phyloP scores from a whole-genome alignment of 805 yeast genomes.

The Saturnispora gosingensis region DNA sequence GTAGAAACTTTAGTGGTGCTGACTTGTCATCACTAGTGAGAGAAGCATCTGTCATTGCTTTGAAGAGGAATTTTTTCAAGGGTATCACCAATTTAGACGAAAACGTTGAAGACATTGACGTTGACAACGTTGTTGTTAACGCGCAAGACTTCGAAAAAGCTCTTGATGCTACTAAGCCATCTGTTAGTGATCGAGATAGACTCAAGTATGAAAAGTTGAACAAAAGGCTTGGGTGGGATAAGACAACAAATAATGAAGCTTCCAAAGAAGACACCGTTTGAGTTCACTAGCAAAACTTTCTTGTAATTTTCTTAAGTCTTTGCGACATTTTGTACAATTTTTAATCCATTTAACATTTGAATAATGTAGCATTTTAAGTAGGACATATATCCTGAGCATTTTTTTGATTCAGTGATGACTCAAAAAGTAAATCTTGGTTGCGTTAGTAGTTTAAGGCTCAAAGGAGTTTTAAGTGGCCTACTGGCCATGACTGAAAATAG shows the following conservation, averaged over 20 bases:
- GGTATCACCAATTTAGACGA: slow-evolving; percentile 41
- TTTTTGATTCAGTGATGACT: too few relatives aligned
- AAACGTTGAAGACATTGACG: slow-evolving; percentile 19
- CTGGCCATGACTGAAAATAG: too few relatives aligned
- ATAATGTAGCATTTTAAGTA: neutral
- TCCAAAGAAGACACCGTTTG: slow-evolving; percentile 8
- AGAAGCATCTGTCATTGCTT: slow-evolving; percentile 87
- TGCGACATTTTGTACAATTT: neutral
- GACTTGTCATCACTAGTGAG: slow-evolving; percentile 86
- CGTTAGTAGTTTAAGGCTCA: too few relatives aligned
- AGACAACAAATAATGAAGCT: slow-evolving; percentile 11
- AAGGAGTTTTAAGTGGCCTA: too few relatives aligned
- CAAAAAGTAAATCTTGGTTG: neutral
- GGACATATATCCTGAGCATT: neutral
- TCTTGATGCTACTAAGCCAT: slow-evolving; percentile 68
- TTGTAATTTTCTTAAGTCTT: too few relatives aligned
- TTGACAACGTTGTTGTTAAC: slow-evolving; percentile 41
- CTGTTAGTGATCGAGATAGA: slow-evolving; percentile 83
- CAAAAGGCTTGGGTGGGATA: slow-evolving; percentile 67
- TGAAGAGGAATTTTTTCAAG: slow-evolving; percentile 62
- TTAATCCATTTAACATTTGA: too few relatives aligned
- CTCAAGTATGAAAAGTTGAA: slow-evolving; percentile 65
- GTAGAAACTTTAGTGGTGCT: slow-evolving; percentile 92
- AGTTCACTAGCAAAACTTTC: neutral
- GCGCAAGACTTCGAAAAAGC: slow-evolving; percentile 63